Conservation (phyloP, 768 basidiomycete species). For the Leccinum uliginosum region DNA sequence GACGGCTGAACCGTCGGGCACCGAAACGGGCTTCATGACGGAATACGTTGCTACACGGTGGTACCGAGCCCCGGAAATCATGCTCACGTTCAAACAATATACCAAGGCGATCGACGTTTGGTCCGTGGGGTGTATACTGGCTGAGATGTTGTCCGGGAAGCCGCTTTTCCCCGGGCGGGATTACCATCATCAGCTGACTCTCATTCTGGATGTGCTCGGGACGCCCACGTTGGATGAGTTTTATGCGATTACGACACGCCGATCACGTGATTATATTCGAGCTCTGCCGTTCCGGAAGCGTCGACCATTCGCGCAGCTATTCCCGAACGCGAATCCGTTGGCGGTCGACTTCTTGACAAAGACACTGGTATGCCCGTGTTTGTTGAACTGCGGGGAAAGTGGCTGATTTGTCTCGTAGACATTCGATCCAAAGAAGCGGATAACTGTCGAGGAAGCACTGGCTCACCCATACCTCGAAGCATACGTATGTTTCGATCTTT, state of each 20-base stretch:
- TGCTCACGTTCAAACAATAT: constrained; percentile 99
- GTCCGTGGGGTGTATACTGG: constrained; percentile 85
- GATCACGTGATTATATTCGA: constrained; percentile 93
- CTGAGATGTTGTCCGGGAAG: constrained; percentile 97
- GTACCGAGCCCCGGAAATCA: constrained; percentile 99
- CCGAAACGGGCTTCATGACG: constrained; percentile 88
- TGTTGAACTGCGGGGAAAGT: too few species aligned
- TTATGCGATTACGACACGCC: constrained; percentile 88
- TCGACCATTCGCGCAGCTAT: constrained; percentile 75
- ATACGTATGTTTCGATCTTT: constrained; percentile 51
- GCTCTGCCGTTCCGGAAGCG: constrained; percentile 91
- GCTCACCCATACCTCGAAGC: constrained; percentile 95
- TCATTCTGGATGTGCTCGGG: constrained; percentile 95
- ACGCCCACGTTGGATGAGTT: constrained; percentile 98
- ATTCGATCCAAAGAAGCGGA: constrained; percentile 96
- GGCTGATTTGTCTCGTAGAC: constrained; percentile 46
- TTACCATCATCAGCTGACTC: constrained; percentile 93
- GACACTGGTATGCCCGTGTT: constrained; percentile 56
- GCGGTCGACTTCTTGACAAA: constrained; percentile 78
- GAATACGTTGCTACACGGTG: constrained; percentile 98
- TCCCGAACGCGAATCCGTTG: constrained; percentile 84
- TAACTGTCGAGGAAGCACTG: constrained; percentile 90
- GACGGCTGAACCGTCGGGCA: constrained; percentile 80
- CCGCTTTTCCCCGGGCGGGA: constrained; percentile 96
- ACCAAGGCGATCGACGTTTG: constrained; percentile 92